Base-by-base conservation (phyloP, 768 basidiomycete genomes). In the Epithele typhae region DNA sequence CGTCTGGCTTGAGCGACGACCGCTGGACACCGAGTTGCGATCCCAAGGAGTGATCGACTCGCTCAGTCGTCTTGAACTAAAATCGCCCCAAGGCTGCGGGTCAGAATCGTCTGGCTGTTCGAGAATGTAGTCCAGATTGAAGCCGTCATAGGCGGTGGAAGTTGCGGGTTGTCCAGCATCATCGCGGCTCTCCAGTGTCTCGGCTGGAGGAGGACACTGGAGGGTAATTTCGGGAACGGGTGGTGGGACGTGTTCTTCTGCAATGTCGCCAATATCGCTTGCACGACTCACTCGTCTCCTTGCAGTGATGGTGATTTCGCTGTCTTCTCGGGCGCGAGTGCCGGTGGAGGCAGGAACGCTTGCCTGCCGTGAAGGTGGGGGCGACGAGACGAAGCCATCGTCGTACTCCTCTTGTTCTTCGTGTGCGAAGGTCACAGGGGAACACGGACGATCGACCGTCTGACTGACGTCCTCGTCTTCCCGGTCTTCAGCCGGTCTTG, bases 241-340 rank as follows among this genome's bases (percentile, higher is more conserved):
- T 30, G 27, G 8, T 30, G 27, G 8, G 27, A 30, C 8, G 27
- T 30, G 14, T 7, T 7, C 8, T 30, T 14, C 14, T 30, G 27
- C 22, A 27, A 59, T 55, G 15, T 64, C 56, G 36, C 75, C 65
- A 39, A 81, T 77, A 46, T 83, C 79, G 54, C 81, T 63, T 56
- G 80, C 82, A 52, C 76, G 72, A 57, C 81, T 84, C 18, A 75
- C 74, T 17, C 81, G 70, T 43, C 82, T 24, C 5, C 27, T 30
- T 8, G 46, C 52, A 5, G 51, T 75, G n/a, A 81, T 59, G 10
- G 81, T 82, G 33, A 72, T 69, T 27, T 78, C 59, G 56, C 78
- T 81, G 46, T 74, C 76, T 58, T 84, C 84, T 36, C 79, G 69
- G 45, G 77, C 73, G 25, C 78, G 71, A 39, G 63, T 58, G 27